Percentiles rank a stretch among this genome's conserved stretches.
These are phyloP conservation scores for Epichloe sylvatica DNA, from an alignment of 2,329 filamentous ascomycete genomes.

Conservation along the genomic window DNA sequence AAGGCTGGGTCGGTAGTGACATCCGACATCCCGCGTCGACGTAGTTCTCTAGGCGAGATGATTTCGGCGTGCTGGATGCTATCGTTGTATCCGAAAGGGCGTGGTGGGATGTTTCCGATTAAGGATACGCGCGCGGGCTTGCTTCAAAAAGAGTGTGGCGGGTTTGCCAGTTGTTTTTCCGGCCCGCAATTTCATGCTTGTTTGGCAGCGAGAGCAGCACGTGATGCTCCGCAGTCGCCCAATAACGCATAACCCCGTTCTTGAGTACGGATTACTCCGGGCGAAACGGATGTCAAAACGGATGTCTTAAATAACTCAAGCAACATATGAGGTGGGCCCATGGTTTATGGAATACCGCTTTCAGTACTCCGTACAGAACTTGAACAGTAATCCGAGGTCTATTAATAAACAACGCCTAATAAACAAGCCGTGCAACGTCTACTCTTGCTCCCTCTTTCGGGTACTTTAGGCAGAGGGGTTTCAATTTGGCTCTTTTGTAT, in stretches of 20 bases:
- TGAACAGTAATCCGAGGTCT: no score
- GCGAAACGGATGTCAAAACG: no score
- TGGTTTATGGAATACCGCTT: no score
- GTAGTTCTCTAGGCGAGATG: not conserved
- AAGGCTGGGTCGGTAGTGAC: constrained; percentile 26
- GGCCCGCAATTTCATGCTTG: not conserved
- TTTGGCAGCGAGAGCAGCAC: not conserved
- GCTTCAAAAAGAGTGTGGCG: constrained; percentile 18
- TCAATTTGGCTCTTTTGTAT: no score
- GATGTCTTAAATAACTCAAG: no score
- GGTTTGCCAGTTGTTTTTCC: constrained; percentile 8
- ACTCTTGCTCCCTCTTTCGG: no score
- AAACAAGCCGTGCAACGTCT: no score
- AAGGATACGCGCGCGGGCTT: constrained; percentile 16
- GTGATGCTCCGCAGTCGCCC: not conserved
- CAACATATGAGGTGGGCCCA: no score
- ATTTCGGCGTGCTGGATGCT: constrained; percentile 10
- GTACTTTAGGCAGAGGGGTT: no score
- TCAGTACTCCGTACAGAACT: no score
- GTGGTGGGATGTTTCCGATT: constrained; percentile 24
- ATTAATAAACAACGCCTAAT: no score
- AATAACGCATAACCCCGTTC: not conserved
- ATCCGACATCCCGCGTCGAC: constrained; percentile 17
- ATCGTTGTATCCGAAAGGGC: constrained; percentile 27
- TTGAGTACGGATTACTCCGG: no score